Conservation (phyloP, 176 grass and related monocot genomes). For the Coix lacrymajobi region DNA sequence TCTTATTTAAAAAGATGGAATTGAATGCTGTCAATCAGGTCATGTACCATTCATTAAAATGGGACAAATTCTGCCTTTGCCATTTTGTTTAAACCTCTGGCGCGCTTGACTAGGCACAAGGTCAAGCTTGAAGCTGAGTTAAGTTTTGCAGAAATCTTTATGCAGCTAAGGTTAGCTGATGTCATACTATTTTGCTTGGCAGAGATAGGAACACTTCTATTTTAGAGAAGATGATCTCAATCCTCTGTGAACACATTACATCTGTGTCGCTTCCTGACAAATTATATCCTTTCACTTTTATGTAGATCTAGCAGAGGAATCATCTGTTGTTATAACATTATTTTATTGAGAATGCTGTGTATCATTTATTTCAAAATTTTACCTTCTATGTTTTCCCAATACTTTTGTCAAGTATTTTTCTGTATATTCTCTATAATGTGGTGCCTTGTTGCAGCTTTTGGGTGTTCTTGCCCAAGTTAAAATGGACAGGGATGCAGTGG, state of each 20-base stretch:
- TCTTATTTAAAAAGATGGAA: neutral
- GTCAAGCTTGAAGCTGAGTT: neutral
- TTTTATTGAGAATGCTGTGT: neutral
- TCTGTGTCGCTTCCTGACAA: neutral
- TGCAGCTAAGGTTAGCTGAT: neutral
- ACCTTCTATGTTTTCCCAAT: neutral
- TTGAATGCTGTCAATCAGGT: neutral
- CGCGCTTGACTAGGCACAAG: neutral
- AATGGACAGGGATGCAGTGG: slow-evolving; percentile 69
- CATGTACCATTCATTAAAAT: neutral
- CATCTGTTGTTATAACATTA: neutral
- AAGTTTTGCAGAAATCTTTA: neutral
- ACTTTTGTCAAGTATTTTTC: neutral
- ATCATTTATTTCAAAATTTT: neutral
- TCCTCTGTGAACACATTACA: slow-evolving; percentile 12
- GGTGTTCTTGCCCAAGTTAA: slow-evolving; percentile 81
- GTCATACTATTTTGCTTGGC: neutral
- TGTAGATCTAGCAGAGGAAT: neutral
- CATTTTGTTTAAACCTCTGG: neutral
- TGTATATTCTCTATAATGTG: slow-evolving; percentile 16
- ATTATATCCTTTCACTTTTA: slow-evolving; percentile 9
- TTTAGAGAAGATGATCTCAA: neutral
- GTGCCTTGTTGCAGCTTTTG: slow-evolving; percentile 52
- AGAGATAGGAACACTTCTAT: neutral
- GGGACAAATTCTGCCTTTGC: neutral